Evolutionary conservation across 345 rosid genomes (phyloP).

Genomic region (Aquilaria malaccensis): DNA sequence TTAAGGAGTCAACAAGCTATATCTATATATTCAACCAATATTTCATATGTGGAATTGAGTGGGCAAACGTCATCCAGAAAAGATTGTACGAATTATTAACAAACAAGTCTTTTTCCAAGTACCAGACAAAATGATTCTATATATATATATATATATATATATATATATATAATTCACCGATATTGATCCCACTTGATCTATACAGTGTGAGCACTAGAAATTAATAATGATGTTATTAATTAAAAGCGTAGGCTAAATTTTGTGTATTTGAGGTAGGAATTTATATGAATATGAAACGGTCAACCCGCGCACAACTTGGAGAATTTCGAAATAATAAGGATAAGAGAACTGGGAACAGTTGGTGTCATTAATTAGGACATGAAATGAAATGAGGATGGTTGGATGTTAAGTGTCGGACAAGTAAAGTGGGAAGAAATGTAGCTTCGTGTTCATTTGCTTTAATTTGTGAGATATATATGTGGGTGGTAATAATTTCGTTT

Average conservation of each 20-base stretch:
- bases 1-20: too few species aligned
- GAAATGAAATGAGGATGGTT: too few species aligned
- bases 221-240: conserved; percentile 5
- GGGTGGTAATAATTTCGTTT: too few species aligned
- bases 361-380: too few species aligned
- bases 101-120: background rate
- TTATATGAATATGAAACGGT: background rate
- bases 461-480: too few species aligned
- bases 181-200: conserved; percentile 1
- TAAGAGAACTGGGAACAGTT: too few species aligned
- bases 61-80: conserved; percentile 5
- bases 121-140: conserved; percentile 12
- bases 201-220: conserved; percentile 12
- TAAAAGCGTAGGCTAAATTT: background rate
- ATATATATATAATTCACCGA: conserved; percentile 8
- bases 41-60: conserved; percentile 11
- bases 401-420: too few species aligned
- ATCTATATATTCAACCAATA: conserved; percentile 6
- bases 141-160: too few species aligned
- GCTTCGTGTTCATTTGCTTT: conserved; percentile 4
- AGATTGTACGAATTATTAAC: background rate
- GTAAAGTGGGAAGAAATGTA: conserved; percentile 9
- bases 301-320: background rate
- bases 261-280: background rate
- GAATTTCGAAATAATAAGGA: too few species aligned